Conservation (phyloP, 345 rosid species). For the Moricandia moricandioides region DNA sequence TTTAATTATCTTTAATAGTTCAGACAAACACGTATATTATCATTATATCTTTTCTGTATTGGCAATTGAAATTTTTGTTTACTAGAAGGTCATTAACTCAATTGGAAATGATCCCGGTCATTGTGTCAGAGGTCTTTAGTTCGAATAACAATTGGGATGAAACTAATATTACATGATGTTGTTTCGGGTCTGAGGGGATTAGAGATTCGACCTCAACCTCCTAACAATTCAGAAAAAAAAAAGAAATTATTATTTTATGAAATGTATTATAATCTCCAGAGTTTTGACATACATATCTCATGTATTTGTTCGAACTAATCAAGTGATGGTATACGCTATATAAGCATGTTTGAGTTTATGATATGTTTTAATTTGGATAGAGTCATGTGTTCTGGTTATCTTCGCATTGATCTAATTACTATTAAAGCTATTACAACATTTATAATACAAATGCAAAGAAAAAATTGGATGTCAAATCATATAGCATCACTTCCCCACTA, state of each 20-base stretch:
- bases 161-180: too few species aligned
- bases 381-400: neutral
- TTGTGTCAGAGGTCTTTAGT: too few species aligned
- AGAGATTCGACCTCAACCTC: too few species aligned
- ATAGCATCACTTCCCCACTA: too few species aligned
- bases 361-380: neutral
- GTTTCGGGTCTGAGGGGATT: too few species aligned
- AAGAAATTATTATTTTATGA: neutral
- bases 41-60: neutral
- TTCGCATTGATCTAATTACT: neutral
- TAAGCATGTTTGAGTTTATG: neutral
- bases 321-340: neutral
- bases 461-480: too few species aligned
- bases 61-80: neutral
- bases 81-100: too few species aligned
- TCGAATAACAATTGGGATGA: too few species aligned
- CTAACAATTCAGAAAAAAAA: too few species aligned
- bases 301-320: neutral
- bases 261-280: neutral
- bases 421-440: neutral
- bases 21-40: neutral
- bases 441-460: neutral
- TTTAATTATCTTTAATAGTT: neutral
- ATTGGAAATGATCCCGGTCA: too few species aligned
- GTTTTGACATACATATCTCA: neutral